Evolutionary conservation across 495 filamentous ascomycete genomes (phyloP), one percentile per base, ranked within the genome.

Genomic region (Massariosphaeria phaeospora): DNA sequence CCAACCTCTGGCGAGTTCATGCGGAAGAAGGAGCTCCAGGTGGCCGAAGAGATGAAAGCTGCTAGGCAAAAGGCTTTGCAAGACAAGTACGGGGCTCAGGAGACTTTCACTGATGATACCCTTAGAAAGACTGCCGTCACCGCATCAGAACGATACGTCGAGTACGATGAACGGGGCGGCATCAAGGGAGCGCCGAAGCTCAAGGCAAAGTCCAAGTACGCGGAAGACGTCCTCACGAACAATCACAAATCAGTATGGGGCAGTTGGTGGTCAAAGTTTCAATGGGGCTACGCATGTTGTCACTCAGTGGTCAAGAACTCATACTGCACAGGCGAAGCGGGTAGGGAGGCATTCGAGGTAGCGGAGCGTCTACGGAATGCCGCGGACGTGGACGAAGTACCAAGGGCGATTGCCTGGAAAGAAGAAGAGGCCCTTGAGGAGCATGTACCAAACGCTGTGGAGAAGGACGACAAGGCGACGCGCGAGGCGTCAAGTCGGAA

Each of bases 271-370:
- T 78, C 80, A 35, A 82, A 88, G 51, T 96, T 96, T 72, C 76
- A 85, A 70, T 98, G 93, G 93, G 93, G 94, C n/a, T 98, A 95
- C 69, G 79, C 88, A 21, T 98, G 93, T 71, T 98, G 93, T 75
- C 89, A 87, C 68, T 95, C 89, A 1, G 84, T 82, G 5, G 79
- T 93, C 36, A 96, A 94, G 73, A 96, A 97, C 66, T 94, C 88
- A 66, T 98, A 96, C 63, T 98, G 93, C 70, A 96, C 94, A 0
- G 94, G 93, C 15, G 88, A 89, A 45, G 83, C 84, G 51, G 91
- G 90, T 13, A 89, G 79, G 67, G 70, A 69, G 44, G 88, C 87
- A 1, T 86, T 84, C 66, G 81, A 87, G 43, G 79, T 83, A 57
- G 76, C 82, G 0, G 78, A 85, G 44, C 75, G 75, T 26, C 73